phyloP scores from a whole-genome alignment of 352 stramenopile species.

The Elongisporangium undulatum region DNA sequence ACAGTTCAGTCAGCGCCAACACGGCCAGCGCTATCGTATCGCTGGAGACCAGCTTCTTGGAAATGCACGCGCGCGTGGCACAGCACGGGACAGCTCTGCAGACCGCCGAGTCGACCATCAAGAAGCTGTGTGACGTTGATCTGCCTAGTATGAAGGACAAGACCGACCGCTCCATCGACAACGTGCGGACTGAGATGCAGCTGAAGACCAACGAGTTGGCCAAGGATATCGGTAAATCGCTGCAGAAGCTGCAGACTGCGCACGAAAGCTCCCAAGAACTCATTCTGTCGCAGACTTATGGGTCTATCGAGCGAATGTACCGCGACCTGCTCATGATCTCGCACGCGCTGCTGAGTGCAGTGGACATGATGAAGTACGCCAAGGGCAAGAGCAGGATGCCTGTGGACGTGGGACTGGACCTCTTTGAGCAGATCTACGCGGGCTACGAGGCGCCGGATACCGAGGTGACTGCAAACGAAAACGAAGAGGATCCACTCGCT shows the following conservation, averaged over 20 bases:
- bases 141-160: constrained; percentile 32
- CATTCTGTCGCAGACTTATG: constrained; percentile 21
- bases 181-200: constrained; percentile 40
- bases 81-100: constrained; percentile 24
- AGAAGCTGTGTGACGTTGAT: constrained; percentile 29
- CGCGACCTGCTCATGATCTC: constrained; percentile 47
- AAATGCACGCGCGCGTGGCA: constrained; percentile 25
- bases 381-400: constrained; percentile 13
- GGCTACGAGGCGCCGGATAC: constrained; percentile 14
- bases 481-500: constrained; percentile 15
- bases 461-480: constrained; percentile 13
- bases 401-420: constrained; percentile 31
- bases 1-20: constrained; percentile 22
- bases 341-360: constrained; percentile 31
- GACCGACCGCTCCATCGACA: constrained; percentile 32
- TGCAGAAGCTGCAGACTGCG: constrained; percentile 22
- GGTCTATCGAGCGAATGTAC: constrained; percentile 37
- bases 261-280: constrained; percentile 13
- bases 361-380: constrained; percentile 27
- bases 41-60: constrained; percentile 25
- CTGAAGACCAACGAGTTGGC: constrained; percentile 32
- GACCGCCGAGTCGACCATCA: constrained; percentile 20
- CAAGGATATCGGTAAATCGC: constrained; percentile 23
- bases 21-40: constrained; percentile 16
- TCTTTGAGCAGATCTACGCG: constrained; percentile 32